Evolutionary conservation across 108 stramenopile species (phyloP).

Genomic region (Fistulifera pelliculosa): DNA sequence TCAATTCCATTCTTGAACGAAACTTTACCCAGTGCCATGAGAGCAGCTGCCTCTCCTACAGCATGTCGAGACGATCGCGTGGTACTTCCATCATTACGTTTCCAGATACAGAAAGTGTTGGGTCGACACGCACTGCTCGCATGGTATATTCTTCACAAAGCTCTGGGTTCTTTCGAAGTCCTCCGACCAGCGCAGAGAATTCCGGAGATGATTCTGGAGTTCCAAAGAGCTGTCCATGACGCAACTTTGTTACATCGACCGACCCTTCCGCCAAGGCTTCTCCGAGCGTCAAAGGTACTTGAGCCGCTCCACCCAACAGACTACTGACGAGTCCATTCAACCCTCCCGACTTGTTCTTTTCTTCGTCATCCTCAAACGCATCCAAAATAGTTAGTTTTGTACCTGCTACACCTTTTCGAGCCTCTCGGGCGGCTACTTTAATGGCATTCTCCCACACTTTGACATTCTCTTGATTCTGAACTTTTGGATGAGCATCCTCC

Average conservation of each 20-base stretch:
- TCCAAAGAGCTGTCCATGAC: conserved; percentile 73
- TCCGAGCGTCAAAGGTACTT: conserved; percentile 35
- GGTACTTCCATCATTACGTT: conserved; percentile 31
- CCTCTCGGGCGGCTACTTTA: conserved; percentile 45
- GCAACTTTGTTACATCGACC: conserved; percentile 15
- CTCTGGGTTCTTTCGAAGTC: conserved; percentile 49
- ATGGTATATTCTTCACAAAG: conserved; percentile 68
- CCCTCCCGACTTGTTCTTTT: conserved; percentile 15
- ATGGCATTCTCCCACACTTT: conserved; percentile 36
- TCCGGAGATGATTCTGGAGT: conserved; percentile 69
- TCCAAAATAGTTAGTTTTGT: conserved; percentile 37
- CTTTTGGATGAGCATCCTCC: neutral
- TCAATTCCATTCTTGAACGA: conserved; percentile 18
- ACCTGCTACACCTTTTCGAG: conserved; percentile 21
- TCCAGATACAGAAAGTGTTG: conserved; percentile 41
- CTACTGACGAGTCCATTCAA: conserved; percentile 23
- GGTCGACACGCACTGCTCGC: conserved; percentile 67
- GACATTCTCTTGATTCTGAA: conserved; percentile 6
- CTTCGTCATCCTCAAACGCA: conserved; percentile 35
- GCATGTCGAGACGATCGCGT: conserved; percentile 46
- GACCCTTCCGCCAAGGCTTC: conserved; percentile 22
- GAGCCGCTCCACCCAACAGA: conserved; percentile 22
- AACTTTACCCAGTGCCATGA: conserved; percentile 30
- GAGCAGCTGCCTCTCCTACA: conserved; percentile 50
- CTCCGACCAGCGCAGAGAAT: conserved; percentile 65